Base-by-base conservation (phyloP, 768 basidiomycete genomes). In the Naematelia encephala region DNA sequence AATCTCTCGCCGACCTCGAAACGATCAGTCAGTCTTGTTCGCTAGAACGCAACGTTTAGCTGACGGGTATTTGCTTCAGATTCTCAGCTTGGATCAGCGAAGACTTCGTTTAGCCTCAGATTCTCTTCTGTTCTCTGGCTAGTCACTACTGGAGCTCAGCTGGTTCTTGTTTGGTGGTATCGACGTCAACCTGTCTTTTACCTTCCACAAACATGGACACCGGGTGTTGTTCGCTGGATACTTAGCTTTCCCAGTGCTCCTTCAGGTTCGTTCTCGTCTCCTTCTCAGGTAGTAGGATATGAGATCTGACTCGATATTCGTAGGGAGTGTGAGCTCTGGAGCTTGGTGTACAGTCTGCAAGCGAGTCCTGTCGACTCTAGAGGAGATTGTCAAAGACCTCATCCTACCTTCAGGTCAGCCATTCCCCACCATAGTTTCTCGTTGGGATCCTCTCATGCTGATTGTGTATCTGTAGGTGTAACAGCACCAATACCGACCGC, bases 271-370 rank as follows among this genome's bases (percentile, higher is more conserved):
- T 77, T 13, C 16, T 39, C n/a, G 19, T n/a, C 21, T 48, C 51
- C 42, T 26, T 23, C 12, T 21, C 42, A 39, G 61, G 47, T 30
- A 55, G 14, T 13, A n/a, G n/a, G 50, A 52, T 12, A 25, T 30
- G 12, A 21, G 28, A 44, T 34, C 43, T 58, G 56, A 57, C 45
- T n/a, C n/a, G 2, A 8, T 23, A 51, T 27, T 50, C 61, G 16
- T 39, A 92, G 93, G 94, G 11, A 89, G 91, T 11, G 87, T 99
- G 60, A 91, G 90, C 67, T 90, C 91, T 43, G 89, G 88, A 0
- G 84, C 91, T 42, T 99, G 94, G 94, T 89, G 91, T 71, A 90
- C 96, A 86, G 89, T 91, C 5, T 93, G 91, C 78, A 86, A 84
- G 63, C 82, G 91, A 51, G 87, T 91, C n/a, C 82, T 97, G 58